Evolutionary conservation across 164 flowering plant species (phyloP).

Genomic region (Brasenia schreberi): DNA sequence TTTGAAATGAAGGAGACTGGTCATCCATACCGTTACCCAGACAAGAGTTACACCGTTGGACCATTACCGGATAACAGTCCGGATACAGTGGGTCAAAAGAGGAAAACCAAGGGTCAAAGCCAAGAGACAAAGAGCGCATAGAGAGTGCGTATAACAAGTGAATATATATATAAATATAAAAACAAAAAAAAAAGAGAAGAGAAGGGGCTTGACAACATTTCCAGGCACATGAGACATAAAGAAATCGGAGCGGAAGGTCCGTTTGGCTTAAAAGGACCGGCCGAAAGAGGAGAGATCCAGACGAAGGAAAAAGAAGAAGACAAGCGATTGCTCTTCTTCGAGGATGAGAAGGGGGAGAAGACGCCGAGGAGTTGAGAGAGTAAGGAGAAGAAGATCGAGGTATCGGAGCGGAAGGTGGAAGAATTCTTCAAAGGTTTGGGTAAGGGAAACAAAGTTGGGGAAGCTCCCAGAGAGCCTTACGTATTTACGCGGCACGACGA

Average conservation of each 20-base stretch:
- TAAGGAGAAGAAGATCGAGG: conserved; percentile 20
- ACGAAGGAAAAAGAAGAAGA: conserved; percentile 14
- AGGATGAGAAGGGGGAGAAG: conserved; percentile 22
- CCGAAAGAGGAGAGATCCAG: background rate
- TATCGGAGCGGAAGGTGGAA: conserved; percentile 78
- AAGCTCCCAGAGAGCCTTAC: conserved; percentile 46
- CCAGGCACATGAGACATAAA: background rate
- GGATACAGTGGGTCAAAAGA: too few relatives aligned
- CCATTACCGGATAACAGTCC: too few relatives aligned
- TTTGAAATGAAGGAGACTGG: too few relatives aligned
- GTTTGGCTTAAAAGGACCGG: too few relatives aligned
- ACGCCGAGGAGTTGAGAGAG: conserved; percentile 1
- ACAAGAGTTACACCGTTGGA: too few relatives aligned
- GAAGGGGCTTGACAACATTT: background rate
- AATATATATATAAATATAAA: too few relatives aligned
- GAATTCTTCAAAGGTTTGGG: conserved; percentile 94
- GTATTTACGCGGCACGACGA: conserved; percentile 44
- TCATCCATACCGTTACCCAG: too few relatives aligned
- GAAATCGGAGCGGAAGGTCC: background rate
- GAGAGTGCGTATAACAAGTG: too few relatives aligned
- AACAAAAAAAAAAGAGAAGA: too few relatives aligned
- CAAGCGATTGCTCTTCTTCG: conserved; percentile 67
- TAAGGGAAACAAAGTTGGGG: conserved; percentile 47
- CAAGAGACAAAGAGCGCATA: too few relatives aligned
- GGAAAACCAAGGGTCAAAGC: too few relatives aligned